phyloP scores from a whole-genome alignment of 257 asterid genomes.

The Solanum piurae region DNA sequence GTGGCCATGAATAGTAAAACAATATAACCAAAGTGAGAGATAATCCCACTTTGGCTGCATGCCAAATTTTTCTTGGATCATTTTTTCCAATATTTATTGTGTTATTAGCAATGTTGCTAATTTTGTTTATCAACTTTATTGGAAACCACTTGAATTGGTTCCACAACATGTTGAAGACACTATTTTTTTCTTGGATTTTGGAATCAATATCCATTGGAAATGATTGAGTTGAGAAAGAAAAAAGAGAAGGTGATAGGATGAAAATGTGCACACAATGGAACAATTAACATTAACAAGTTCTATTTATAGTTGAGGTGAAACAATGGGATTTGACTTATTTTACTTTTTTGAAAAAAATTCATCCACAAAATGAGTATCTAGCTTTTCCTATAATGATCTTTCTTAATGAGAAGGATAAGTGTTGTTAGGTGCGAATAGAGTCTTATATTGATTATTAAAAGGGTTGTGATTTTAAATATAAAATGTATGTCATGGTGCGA shows the following conservation, averaged over 20 bases:
- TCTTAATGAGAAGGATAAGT: background rate
- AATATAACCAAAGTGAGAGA: constrained; percentile 21
- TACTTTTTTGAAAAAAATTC: background rate
- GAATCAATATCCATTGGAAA: background rate
- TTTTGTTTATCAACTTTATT: background rate
- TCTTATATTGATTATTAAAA: background rate
- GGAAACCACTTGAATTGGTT: background rate
- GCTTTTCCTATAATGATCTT: background rate
- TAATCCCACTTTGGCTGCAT: constrained; percentile 27
- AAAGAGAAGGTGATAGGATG: background rate
- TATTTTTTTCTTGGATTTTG: background rate
- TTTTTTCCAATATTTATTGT: constrained; percentile 14
- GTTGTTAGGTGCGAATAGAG: background rate
- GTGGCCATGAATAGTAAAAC: constrained; percentile 16
- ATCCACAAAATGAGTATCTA: background rate
- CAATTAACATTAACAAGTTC: background rate
- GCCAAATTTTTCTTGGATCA: constrained; percentile 22
- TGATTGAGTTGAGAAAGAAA: background rate
- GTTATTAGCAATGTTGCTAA: background rate
- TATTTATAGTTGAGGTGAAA: background rate
- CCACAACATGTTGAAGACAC: background rate
- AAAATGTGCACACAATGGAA: background rate
- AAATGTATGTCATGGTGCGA: background rate
- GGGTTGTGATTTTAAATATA: background rate
- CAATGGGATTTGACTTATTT: background rate